Base-by-base conservation (phyloP, 1,284 basidiomycete species). In the Farysia itapuensis region DNA sequence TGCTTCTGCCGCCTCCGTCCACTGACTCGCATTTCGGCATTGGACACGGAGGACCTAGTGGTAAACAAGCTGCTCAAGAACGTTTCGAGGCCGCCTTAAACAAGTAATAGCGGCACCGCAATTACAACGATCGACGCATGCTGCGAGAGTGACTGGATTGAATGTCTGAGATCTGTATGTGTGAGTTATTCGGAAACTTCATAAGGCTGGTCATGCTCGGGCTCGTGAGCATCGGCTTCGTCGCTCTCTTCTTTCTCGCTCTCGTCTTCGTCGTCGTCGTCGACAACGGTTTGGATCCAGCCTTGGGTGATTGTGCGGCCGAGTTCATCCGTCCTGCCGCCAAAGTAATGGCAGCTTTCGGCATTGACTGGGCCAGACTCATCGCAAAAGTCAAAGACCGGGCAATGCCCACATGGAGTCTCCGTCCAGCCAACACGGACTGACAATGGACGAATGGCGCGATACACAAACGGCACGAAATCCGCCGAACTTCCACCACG, bases 381-480 rank as follows among this genome's bases (percentile, higher is more conserved):
- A 28, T 58, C 52, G 39, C 70, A 73, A 37, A 73, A 73, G 37
- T 67, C 61, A 35, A 67, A 67, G n/a, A 71, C 67, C 18, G 70
- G 69, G 34, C 69, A 73, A 33, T 63, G 58, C 15, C 64, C 68
- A 21, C 70, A 73, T 11, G 70, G 68, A 1, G 51, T 57, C 35
- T 73, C 67, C 13, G 52, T 70, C 57, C 61, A 70, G 9, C 64
- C 65, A 14, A 49, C 50, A n/a, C 50, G 43, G 26, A 69, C 56
- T 13, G 46, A 29, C 19, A 63, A 39, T 1, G 56, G 64, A 6
- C 61, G 48, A 4, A 71, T 22, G 3, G 69, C 69, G 2, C 69
- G 39, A 43, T 70, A 72, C n/a, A 72, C 69, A 18, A 59, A 72
- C 0, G 56, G 48, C 1, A 50, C 46, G 12, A 49, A 29, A 11